Conservation (phyloP, 305 asterid genomes). For the Solanum aculeatissimum region DNA sequence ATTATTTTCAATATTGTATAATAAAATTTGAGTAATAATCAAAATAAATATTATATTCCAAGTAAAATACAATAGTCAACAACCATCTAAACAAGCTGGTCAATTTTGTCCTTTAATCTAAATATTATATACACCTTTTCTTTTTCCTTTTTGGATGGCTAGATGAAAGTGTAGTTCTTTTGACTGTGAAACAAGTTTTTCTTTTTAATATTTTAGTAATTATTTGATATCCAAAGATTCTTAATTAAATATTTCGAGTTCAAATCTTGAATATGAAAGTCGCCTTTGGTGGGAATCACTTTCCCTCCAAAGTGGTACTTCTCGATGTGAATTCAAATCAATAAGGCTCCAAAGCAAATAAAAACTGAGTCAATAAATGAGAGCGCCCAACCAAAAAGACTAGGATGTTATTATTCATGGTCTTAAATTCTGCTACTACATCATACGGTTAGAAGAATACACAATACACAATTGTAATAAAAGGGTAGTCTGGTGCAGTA, state of each 20-base stretch:
- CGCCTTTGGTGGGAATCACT: not conserved
- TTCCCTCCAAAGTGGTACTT: not conserved
- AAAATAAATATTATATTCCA: too few species aligned
- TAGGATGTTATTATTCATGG: not conserved
- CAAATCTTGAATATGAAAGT: accelerated
- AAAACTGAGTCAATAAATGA: not conserved
- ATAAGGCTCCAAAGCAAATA: not conserved
- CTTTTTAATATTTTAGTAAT: not conserved
- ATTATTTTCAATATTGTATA: too few species aligned
- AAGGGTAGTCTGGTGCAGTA: too few species aligned
- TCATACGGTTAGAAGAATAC: not conserved
- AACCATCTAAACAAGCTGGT: too few species aligned
- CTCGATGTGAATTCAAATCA: not conserved
- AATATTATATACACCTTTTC: not conserved
- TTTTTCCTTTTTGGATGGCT: not conserved
- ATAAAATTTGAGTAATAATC: too few species aligned
- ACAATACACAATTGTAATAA: not conserved
- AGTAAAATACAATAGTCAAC: too few species aligned
- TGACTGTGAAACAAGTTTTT: not conserved
- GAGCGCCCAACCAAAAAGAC: not conserved
- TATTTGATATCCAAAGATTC: not conserved
- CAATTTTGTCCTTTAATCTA: not conserved
- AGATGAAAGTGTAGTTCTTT: not conserved
- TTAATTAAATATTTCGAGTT: accelerated
- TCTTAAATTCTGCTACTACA: not conserved